These are phyloP conservation scores for Corylus heterophylla DNA, from an alignment of 306 rosid genomes.

Conservation along the genomic window DNA sequence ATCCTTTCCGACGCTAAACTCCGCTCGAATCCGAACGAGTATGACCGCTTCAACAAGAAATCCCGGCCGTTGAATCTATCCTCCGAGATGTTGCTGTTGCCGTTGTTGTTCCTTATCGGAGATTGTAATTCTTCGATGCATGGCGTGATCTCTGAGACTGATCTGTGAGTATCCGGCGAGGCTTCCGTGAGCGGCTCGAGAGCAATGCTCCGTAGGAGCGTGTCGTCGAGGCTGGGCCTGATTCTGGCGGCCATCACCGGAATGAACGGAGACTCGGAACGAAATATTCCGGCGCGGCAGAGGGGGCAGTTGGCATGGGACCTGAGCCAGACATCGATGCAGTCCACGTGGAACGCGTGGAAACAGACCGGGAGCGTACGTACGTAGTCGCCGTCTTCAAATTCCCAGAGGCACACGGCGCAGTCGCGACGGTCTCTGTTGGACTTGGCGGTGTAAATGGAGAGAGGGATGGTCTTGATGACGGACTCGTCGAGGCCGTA, in stretches of 20 bases:
- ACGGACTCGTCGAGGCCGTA: slow-evolving; percentile 87
- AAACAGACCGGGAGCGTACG: slow-evolving; percentile 81
- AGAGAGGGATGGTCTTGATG: slow-evolving; percentile 88
- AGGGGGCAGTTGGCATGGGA: slow-evolving; percentile 97
- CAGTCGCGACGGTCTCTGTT: slow-evolving; percentile 58
- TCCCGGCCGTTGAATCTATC: slow-evolving; percentile 55
- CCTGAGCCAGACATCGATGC: slow-evolving; percentile 91
- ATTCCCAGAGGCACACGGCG: slow-evolving; percentile 81
- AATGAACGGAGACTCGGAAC: slow-evolving; percentile 74
- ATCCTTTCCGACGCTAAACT: slow-evolving; percentile 68
- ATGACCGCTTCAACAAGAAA: slow-evolving; percentile 71
- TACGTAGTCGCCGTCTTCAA: slow-evolving; percentile 78
- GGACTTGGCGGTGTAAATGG: slow-evolving; percentile 52
- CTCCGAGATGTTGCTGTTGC: slow-evolving; percentile 29
- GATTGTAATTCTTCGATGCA: slow-evolving; percentile 58
- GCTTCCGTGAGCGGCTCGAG: slow-evolving; percentile 51
- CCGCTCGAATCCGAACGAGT: slow-evolving; percentile 90
- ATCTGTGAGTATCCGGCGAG: slow-evolving; percentile 7
- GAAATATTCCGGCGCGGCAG: slow-evolving; percentile 81
- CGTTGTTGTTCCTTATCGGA: slow-evolving; percentile 36
- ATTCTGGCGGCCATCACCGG: slow-evolving; percentile 91
- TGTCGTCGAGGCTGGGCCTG: slow-evolving; percentile 74
- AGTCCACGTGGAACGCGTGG: slow-evolving; percentile 84
- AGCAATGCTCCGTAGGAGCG: slow-evolving; percentile 46
- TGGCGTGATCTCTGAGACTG: slow-evolving; percentile 60